Conservation (phyloP, 495 filamentous ascomycete species). For the Aspergillus biplanus region DNA sequence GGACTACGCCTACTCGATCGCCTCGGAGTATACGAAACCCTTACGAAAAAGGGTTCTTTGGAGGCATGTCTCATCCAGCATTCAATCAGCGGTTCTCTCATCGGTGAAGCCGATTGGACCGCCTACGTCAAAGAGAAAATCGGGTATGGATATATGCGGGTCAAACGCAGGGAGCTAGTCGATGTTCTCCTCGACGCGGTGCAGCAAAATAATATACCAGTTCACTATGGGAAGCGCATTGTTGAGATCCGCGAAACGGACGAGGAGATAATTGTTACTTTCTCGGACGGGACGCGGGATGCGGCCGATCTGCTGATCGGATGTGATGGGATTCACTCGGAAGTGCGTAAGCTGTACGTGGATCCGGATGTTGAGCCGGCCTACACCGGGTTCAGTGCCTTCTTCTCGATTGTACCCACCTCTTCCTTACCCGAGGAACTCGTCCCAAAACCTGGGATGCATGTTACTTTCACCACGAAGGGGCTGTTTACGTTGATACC, state of each 20-base stretch:
- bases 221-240: conserved; percentile 31
- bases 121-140: conserved; percentile 28
- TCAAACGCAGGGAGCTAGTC: conserved; percentile 35
- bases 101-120: conserved; percentile 28
- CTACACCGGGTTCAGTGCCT: conserved; percentile 40
- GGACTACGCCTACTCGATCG: conserved; percentile 49
- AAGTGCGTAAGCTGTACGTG: conserved; percentile 33
- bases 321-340: conserved; percentile 60
- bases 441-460: conserved; percentile 31
- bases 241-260: conserved; percentile 21
- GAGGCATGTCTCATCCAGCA: conserved; percentile 31
- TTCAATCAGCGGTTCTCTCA: conserved; percentile 31
- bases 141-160: conserved; percentile 41
- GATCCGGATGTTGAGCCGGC: conserved; percentile 34
- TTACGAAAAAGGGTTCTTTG: conserved; percentile 28
- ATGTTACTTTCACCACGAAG: conserved; percentile 47
- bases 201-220: conserved; percentile 25
- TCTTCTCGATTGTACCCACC: conserved; percentile 47
- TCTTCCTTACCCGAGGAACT: conserved; percentile 19
- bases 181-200: conserved; percentile 32
- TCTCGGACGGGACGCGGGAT: conserved; percentile 34
- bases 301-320: conserved; percentile 57
- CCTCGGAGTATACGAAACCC: conserved; percentile 37
- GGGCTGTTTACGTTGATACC: conserved; percentile 54
- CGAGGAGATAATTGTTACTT: conserved; percentile 26